Base-by-base conservation (phyloP, 495 filamentous ascomycete genomes). In the Tricharina praecox region DNA sequence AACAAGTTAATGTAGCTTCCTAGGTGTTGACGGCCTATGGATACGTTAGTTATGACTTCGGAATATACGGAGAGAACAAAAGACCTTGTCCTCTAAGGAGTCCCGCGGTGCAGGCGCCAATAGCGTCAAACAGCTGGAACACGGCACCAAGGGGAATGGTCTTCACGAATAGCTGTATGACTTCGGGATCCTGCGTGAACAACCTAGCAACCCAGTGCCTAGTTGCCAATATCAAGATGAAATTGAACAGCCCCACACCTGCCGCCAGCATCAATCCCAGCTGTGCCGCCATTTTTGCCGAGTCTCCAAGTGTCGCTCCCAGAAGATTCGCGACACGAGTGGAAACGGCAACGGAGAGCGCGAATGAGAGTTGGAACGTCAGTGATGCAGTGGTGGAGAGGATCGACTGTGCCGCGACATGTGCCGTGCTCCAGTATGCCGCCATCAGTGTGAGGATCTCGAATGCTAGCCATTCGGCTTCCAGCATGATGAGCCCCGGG, bases 401-500 rank as follows among this genome's bases (percentile, higher is more conserved):
- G 11, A 77, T 65, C 26, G 72, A 73, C 56, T 80, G 76, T 3
- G 76, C 76, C 15, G 76, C 76, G 5, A 90, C 67, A 32, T 74
- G 71, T 1, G 73, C 70, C 0, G 79, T 79, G 18, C 76, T 78
- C 42, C 87, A 75, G 48, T 80, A 78, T 15, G 76, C 76, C 0
- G 79, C 73, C 4, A 75, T 73, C 10, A 90, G 67, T 0, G 82
- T 87, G 36, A 90, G 62, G 32, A 87, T 70, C 36, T 87, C 83
- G 53, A 90, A 87, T 15, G 83, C 83, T 3, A 93, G 71, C 63
- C 76, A 88, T 59, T 94, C 88, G 4, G 87, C 86, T 60, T 90
- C 79, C 1, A 96, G 81, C 84, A 93, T 94, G 34, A 92, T 63
- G 59, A 94, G 74, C 2, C 87, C 87, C 0, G 80, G 86, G 15